Evolutionary conservation across 2,329 filamentous ascomycete species (phyloP).

Genomic region (Neofusicoccum cordaticola): DNA sequence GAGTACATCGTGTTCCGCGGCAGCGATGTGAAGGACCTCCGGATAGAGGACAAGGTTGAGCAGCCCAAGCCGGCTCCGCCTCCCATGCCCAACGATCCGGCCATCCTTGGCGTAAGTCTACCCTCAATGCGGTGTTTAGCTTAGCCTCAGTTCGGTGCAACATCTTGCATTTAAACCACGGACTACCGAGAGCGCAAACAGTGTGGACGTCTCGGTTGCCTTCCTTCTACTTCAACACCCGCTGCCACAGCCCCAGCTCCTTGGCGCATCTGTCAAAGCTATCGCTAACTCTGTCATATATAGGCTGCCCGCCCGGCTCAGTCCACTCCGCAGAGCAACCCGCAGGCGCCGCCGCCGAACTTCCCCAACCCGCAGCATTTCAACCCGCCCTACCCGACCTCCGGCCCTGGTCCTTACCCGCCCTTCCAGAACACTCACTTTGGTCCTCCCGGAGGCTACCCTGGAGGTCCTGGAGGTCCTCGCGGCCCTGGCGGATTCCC

Average conservation of each 20-base stretch:
- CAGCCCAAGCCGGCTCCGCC: slow-evolving; percentile 71
- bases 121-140: neutral
- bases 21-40: slow-evolving; percentile 96
- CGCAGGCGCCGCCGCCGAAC: slow-evolving; percentile 37
- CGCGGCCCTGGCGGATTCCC: slow-evolving; percentile 49
- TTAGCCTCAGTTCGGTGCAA: slow-evolving; percentile 69
- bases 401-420: slow-evolving; percentile 39
- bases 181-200: slow-evolving; percentile 88
- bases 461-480: slow-evolving; percentile 29
- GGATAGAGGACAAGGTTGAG: slow-evolving; percentile 79
- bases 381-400: slow-evolving; percentile 17
- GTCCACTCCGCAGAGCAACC: slow-evolving; percentile 28
- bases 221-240: slow-evolving; percentile 82
- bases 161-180: slow-evolving; percentile 94
- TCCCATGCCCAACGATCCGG: slow-evolving; percentile 86
- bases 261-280: neutral
- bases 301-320: slow-evolving; percentile 18
- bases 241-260: neutral
- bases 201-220: slow-evolving; percentile 99
- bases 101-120: slow-evolving; percentile 89
- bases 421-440: slow-evolving; percentile 49
- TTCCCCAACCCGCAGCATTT: slow-evolving; percentile 25
- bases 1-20: slow-evolving; percentile 99
- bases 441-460: slow-evolving; percentile 47
- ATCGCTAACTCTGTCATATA: slow-evolving; percentile 6